phyloP scores from a whole-genome alignment of 306 rosid species.

The Castanospermum australe region DNA sequence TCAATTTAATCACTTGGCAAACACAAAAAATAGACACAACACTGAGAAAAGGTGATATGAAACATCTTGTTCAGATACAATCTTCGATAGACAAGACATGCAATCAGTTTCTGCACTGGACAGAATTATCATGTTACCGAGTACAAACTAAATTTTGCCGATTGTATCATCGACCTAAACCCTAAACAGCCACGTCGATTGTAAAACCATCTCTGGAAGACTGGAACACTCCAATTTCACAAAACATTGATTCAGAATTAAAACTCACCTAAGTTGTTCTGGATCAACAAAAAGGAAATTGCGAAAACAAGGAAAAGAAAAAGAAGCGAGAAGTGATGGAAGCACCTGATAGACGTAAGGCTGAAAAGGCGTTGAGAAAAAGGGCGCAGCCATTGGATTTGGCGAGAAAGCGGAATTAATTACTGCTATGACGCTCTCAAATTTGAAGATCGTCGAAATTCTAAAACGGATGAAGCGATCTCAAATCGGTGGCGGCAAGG shows the following conservation, averaged over 20 bases:
- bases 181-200: constrained; percentile 3
- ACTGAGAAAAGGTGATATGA: not conserved
- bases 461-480: too few species aligned
- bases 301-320: not conserved
- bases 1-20: not conserved
- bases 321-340: not conserved
- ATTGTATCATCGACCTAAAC: too few species aligned
- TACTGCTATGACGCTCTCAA: too few species aligned
- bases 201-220: constrained; percentile 19
- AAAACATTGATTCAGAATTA: not conserved
- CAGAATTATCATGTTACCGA: not conserved
- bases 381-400: constrained; percentile 99
- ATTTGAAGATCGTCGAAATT: too few species aligned
- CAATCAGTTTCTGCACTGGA: too few species aligned
- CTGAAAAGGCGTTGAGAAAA: constrained; percentile 96
- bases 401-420: too few species aligned
- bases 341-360: constrained; percentile 95
- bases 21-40: not conserved
- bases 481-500: too few species aligned
- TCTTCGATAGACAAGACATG: too few species aligned
- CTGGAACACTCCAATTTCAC: constrained; percentile 14
- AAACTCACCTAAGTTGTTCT: constrained; percentile 1
- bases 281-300: constrained; percentile 14
- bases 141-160: constrained; percentile 14
- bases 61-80: not conserved